Percentiles rank a stretch among this genome's conserved stretches.
Evolutionary conservation across 2,329 filamentous ascomycete genomes (phyloP).

Genomic region (Ceratocystis colombiana): DNA sequence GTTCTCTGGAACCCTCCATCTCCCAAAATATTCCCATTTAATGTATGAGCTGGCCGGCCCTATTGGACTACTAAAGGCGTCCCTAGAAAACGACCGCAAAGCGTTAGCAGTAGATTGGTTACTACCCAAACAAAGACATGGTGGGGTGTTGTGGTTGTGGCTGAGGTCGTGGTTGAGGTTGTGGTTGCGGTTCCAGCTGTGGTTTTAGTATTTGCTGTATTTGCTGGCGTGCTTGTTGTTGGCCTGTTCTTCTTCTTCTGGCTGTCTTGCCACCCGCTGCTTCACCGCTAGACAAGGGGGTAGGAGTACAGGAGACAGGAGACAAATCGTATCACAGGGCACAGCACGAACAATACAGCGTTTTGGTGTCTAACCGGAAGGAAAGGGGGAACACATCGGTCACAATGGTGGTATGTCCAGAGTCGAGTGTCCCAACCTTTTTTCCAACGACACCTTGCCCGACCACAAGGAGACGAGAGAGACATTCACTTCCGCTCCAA

Average conservation of each 20-base stretch:
- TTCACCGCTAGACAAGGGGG: background rate
- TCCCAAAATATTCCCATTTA: background rate
- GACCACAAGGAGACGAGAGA: background rate
- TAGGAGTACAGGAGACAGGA: no score
- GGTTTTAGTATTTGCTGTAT: no score
- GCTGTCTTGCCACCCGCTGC: background rate
- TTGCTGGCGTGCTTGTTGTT: background rate
- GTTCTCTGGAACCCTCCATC: background rate
- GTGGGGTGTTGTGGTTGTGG: background rate
- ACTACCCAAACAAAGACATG: background rate
- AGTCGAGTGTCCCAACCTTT: background rate
- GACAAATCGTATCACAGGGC: no score
- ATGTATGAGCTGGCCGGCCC: background rate
- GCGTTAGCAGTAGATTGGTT: background rate
- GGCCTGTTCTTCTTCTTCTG: background rate
- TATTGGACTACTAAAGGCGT: background rate
- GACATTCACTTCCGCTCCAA: background rate
- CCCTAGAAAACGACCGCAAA: constrained; percentile 2
- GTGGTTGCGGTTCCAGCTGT: no score
- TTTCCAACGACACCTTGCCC: background rate
- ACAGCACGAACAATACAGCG: background rate
- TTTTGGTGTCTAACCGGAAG: background rate
- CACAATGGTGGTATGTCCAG: background rate
- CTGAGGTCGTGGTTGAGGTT: no score
- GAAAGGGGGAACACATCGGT: background rate